Conservation (phyloP, 768 basidiomycete genomes). For the Sistotremastrum niveocremeum region DNA sequence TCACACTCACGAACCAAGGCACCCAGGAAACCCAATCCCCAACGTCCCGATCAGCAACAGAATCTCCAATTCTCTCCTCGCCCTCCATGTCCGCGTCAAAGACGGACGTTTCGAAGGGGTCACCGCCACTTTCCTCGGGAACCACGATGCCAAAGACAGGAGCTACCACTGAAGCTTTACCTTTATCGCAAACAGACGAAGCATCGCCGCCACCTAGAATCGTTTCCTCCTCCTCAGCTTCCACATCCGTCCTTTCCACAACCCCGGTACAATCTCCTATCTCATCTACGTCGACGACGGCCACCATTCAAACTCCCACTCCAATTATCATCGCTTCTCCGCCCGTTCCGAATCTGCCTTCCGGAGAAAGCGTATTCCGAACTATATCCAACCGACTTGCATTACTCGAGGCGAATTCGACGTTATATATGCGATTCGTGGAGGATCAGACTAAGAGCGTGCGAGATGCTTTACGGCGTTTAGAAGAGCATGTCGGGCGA, state of each 20-base stretch:
- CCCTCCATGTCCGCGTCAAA: no score
- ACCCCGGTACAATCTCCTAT: not conserved
- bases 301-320: not conserved
- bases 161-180: no score
- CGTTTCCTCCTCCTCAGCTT: conserved; percentile 2
- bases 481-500: conserved; percentile 69
- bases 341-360: conserved; percentile 8
- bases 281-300: not conserved
- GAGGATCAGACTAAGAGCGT: conserved; percentile 78
- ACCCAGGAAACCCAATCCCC: no score
- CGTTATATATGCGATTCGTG: conserved; percentile 71
- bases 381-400: conserved; percentile 90
- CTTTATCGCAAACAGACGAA: no score
- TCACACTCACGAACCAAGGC: no score
- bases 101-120: no score
- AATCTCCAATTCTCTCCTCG: no score
- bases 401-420: conserved; percentile 76
- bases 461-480: conserved; percentile 54
- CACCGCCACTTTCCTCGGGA: no score
- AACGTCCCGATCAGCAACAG: rapidly evolving
- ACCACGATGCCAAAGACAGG: no score
- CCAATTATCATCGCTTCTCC: not conserved
- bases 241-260: not conserved
- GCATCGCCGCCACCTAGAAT: not conserved
- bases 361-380: conserved; percentile 89